These are phyloP conservation scores for Amauroascus verrucosus DNA, from an alignment of 2,329 filamentous ascomycete genomes.

Conservation along the genomic window DNA sequence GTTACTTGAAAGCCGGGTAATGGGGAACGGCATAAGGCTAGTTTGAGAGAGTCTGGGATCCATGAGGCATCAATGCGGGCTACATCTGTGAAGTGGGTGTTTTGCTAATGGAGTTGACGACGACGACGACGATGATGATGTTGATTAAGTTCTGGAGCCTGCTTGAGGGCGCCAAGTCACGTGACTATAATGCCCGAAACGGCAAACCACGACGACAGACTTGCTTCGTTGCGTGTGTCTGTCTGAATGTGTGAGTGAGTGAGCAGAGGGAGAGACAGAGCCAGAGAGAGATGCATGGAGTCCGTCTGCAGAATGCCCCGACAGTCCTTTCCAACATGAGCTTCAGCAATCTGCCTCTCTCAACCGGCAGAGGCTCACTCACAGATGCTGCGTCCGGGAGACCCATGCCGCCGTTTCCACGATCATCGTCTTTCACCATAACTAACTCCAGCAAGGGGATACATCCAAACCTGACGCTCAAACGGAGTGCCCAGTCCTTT, in stretches of 20 bases:
- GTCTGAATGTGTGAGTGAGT: too few relatives aligned
- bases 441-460: constrained; percentile 11
- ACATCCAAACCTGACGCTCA: constrained; percentile 27
- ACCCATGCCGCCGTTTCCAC: constrained; percentile 23
- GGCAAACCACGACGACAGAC: too few relatives aligned
- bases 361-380: constrained; percentile 29
- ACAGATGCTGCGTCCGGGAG: constrained; percentile 16
- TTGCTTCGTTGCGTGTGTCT: too few relatives aligned
- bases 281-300: too few relatives aligned
- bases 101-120: too few relatives aligned
- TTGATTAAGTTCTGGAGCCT: background rate
- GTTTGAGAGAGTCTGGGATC: too few relatives aligned
- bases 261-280: too few relatives aligned
- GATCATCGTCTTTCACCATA: constrained; percentile 25
- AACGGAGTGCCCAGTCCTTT: constrained; percentile 36
- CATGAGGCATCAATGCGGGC: background rate
- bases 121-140: background rate
- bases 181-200: too few relatives aligned
- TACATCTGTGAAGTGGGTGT: background rate
- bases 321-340: background rate
- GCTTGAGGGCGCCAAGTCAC: too few relatives aligned
- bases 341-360: constrained; percentile 29
- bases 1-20: too few relatives aligned
- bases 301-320: background rate
- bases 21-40: too few relatives aligned